These are phyloP conservation scores for Mucor plumbeus DNA, from an alignment of 371 early-diverging fungal species.

Conservation along the genomic window DNA sequence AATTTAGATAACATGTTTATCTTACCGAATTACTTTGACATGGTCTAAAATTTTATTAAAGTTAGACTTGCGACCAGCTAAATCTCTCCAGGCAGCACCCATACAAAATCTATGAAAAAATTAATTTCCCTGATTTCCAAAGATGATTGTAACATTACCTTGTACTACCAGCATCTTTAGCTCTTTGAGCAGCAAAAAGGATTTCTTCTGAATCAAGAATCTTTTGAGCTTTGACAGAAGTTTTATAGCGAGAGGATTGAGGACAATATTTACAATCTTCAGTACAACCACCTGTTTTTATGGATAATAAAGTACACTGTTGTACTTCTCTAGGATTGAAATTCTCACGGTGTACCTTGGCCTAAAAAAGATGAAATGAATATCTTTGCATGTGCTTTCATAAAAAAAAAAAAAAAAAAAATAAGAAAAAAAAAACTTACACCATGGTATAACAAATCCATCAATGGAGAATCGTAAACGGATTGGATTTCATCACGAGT, in stretches of 20 bases:
- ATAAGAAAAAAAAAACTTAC: conserved; percentile 50
- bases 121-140: conserved; percentile 14
- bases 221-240: conserved; percentile 76
- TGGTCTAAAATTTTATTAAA: conserved; percentile 80
- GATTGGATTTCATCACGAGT: conserved; percentile 74
- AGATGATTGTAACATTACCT: conserved; percentile 34
- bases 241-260: conserved; percentile 81
- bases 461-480: conserved; percentile 82
- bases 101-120: conserved; percentile 66
- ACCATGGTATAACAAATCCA: conserved; percentile 80
- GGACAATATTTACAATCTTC: conserved; percentile 91
- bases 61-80: conserved; percentile 84
- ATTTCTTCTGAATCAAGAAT: conserved; percentile 77
- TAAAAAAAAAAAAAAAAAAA: conserved; percentile 1
- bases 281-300: conserved; percentile 90
- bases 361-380: conserved; percentile 42
- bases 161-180: conserved; percentile 83
- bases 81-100: conserved; percentile 91
- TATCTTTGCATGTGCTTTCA: conserved; percentile 12
- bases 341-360: conserved; percentile 78
- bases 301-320: conserved; percentile 82
- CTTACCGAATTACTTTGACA: conserved; percentile 82
- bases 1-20: not conserved
- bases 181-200: conserved; percentile 77
- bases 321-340: conserved; percentile 79